A percentile compares a stretch with the other conserved stretches of the same genome.
Conservation (phyloP, 202 grass and related monocot species). For the Carex arenaria region DNA sequence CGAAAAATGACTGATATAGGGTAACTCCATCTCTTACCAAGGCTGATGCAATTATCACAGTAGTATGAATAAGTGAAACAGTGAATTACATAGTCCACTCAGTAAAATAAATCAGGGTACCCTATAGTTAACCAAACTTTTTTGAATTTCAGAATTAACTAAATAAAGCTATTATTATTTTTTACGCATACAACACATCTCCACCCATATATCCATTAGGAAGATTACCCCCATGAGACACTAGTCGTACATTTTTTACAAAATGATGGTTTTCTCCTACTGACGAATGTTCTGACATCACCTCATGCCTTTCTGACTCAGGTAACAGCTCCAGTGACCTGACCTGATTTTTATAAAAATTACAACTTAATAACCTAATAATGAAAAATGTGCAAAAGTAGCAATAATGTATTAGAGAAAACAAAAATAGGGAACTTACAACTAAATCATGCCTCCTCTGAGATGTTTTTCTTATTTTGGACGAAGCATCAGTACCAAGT, state of each 20-base stretch:
- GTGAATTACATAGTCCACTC: not conserved
- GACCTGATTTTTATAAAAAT: not conserved
- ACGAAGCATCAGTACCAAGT: conserved; percentile 43
- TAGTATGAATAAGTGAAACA: not conserved
- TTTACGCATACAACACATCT: not conserved
- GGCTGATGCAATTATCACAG: not conserved
- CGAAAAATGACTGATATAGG: not conserved
- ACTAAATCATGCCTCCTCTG: conserved; percentile 79
- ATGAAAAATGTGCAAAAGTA: not conserved
- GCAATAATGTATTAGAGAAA: conserved; percentile 22
- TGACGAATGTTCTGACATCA: conserved; percentile 5
- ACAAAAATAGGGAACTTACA: conserved; percentile 47
- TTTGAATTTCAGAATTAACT: not conserved
- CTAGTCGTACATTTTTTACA: not conserved
- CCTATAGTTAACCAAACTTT: not conserved
- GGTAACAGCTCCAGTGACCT: conserved; percentile 23
- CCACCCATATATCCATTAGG: not conserved
- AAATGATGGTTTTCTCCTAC: conserved; percentile 10
- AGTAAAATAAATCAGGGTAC: not conserved
- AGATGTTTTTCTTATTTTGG: conserved; percentile 53
- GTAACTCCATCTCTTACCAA: not conserved
- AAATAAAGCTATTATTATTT: not conserved
- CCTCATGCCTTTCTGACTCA: conserved; percentile 14
- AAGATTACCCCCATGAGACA: not conserved
- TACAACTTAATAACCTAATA: not conserved